Base-by-base conservation (phyloP, 257 asterid genomes). In the Scutellaria minor region DNA sequence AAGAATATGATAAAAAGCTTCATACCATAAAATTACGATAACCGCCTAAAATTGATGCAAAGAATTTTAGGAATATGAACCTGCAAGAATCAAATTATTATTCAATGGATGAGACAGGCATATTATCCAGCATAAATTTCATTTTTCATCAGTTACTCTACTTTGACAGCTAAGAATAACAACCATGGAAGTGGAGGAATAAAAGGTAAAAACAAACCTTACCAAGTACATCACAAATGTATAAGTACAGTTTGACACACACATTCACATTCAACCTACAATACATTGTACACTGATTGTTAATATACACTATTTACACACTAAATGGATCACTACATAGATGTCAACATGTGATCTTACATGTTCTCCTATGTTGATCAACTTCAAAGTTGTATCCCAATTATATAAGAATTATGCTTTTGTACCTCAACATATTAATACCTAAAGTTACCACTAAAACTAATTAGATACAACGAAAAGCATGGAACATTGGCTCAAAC, bases 21-120 rank as follows among this genome's bases (percentile, higher is more conserved):
- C 97, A 71, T 88, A 93, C 97, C 44, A 89, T 85, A 74, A 93
- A 93, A 80, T 93, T 93, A 79, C 97, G 98, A 82, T 93, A 93
- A 91, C 98, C 98, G 72, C 93, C 95, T 73, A 93, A 84, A 73
- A 93, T 84, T 74, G 98, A 93, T 71, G 97, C 96, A 68, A 93
- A 86, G 87, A 91, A 91, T 79, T 86, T 86, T 41, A 93, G 86
- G 87, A 91, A 93, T 83, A 84, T 83, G 79, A 93, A 79, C 93
- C 97, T 91, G 94, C 87, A 85, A 58, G 71, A 68, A 83, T 66
- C 54, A 83, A 64, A 85, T 77, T 52, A 71, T 60, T 40, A 31
- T 40, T 50, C 8, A 62, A 20, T 64, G 47, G 47, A 61, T 69
- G 70, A 80, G 77, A 75, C 15, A 60, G 31, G 64, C 14, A 60